Conservation (phyloP, 139 green algal genomes). For the Diplosphaera chodatii region DNA sequence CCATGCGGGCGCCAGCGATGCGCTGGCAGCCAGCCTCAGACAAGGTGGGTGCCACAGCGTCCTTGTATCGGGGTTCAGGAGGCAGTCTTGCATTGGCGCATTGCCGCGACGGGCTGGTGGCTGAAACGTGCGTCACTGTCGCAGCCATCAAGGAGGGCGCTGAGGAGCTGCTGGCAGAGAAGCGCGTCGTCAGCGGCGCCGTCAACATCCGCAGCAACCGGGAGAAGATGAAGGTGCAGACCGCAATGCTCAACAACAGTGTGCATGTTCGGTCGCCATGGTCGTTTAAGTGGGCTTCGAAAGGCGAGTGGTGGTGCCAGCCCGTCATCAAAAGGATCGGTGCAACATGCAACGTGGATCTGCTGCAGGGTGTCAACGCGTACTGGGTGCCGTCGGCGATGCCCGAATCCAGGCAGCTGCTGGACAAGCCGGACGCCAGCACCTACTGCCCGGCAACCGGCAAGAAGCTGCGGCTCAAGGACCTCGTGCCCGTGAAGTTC, state of each 20-base stretch:
- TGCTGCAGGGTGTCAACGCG: slow-evolving; percentile 42
- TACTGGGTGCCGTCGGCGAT: slow-evolving; percentile 75
- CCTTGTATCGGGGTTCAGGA: neutral
- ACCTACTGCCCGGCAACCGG: slow-evolving; percentile 72
- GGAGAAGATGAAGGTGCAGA: slow-evolving; percentile 53
- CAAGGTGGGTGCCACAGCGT: neutral
- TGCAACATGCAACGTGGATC: neutral
- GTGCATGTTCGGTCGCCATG: too few relatives aligned
- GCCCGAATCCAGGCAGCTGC: slow-evolving; percentile 28
- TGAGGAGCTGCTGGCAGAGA: slow-evolving; percentile 38
- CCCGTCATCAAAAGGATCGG: too few relatives aligned
- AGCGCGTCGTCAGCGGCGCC: slow-evolving; percentile 24
- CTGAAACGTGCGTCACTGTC: neutral
- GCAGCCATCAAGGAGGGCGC: slow-evolving; percentile 38
- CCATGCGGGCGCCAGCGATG: slow-evolving; percentile 66
- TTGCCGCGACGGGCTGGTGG: neutral
- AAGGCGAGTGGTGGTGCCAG: too few relatives aligned
- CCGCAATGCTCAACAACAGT: too few relatives aligned
- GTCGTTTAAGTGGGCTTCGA: too few relatives aligned
- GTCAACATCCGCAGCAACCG: slow-evolving; percentile 70
- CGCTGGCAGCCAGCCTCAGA: slow-evolving; percentile 14
- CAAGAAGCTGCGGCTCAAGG: slow-evolving; percentile 80
- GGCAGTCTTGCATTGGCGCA: neutral
- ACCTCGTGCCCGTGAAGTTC: slow-evolving; percentile 58
- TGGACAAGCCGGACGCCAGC: slow-evolving; percentile 64